A percentile compares a stretch with the other conserved stretches of the same genome.
phyloP scores from a whole-genome alignment of 2,329 filamentous ascomycete genomes.

The Colletotrichum agaves region DNA sequence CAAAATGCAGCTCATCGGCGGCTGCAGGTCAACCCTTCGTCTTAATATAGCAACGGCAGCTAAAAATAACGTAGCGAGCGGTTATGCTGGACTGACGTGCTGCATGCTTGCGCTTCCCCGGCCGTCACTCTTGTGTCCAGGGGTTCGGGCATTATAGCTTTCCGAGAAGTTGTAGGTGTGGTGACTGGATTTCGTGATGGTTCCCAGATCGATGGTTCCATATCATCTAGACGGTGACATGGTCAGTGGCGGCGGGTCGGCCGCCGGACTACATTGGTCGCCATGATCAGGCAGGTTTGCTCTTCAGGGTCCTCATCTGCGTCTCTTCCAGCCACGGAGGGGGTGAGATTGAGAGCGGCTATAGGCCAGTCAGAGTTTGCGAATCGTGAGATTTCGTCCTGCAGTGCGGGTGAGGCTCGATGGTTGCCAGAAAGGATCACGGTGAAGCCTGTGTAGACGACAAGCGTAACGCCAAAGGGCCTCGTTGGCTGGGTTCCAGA shows the following conservation, averaged over 20 bases:
- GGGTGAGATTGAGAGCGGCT: conserved; percentile 24
- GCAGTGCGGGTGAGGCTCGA: neutral
- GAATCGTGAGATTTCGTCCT: conserved; percentile 26
- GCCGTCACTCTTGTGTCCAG: neutral
- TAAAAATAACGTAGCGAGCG: conserved; percentile 46
- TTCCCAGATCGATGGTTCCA: conserved; percentile 21
- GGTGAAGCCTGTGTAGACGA: neutral
- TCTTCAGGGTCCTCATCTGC: conserved; percentile 18
- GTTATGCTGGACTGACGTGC: conserved; percentile 22
- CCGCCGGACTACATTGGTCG: conserved; percentile 10
- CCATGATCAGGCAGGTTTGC: conserved; percentile 13
- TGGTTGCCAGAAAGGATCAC: neutral
- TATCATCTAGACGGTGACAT: neutral
- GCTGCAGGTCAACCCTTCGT: conserved; percentile 50
- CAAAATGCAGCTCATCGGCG: conserved; percentile 46
- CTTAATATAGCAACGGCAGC: conserved; percentile 51
- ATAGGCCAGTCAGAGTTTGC: conserved; percentile 17
- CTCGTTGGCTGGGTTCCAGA: neutral
- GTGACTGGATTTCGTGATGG: neutral
- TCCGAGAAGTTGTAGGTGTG: neutral
- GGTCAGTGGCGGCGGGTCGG: conserved; percentile 2
- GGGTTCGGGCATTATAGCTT: neutral
- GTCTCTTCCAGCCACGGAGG: conserved; percentile 21
- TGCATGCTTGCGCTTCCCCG: neutral
- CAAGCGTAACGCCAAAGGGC: conserved; percentile 31